A percentile compares a stretch with the other conserved stretches of the same genome.
These are phyloP conservation scores for Coemansia sp. DNA, from an alignment of 192 early-diverging fungal species.

Conservation along the genomic window DNA sequence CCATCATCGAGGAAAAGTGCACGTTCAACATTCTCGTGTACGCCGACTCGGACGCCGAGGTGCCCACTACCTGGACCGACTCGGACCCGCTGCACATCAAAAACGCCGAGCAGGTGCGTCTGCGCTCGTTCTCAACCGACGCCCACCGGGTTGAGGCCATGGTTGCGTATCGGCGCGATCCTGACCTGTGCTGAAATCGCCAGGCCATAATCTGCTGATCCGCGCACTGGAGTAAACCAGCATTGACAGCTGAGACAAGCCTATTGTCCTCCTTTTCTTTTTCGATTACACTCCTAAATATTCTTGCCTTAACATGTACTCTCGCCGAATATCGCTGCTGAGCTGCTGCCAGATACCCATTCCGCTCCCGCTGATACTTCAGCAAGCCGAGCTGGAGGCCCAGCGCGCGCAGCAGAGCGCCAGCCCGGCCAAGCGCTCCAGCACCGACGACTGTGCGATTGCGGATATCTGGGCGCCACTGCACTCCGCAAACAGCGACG, in stretches of 20 bases:
- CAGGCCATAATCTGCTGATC: too few species aligned
- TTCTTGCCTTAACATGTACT: too few species aligned
- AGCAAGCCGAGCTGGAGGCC: not conserved
- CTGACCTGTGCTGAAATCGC: constrained; percentile 55
- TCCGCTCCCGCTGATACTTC: constrained; percentile 5
- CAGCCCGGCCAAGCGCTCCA: not conserved
- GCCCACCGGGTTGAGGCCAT: constrained; percentile 80
- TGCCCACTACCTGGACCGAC: constrained; percentile 83
- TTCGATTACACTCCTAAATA: too few species aligned
- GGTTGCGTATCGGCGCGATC: constrained; percentile 75
- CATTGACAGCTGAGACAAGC: too few species aligned
- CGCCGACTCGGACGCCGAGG: constrained; percentile 79
- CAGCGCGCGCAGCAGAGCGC: not conserved
- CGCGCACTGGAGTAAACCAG: too few species aligned
- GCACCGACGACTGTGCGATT: constrained; percentile 2
- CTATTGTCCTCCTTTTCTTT: too few species aligned
- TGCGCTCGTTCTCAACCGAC: constrained; percentile 80
- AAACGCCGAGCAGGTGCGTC: constrained; percentile 78
- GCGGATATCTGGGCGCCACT: constrained; percentile 22
- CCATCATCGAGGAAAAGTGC: constrained; percentile 81
- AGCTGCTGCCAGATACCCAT: constrained; percentile 25
- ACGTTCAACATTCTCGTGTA: constrained; percentile 92
- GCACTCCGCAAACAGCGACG: not conserved
- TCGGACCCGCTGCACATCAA: constrained; percentile 73
- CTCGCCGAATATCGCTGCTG: constrained; percentile 16